These are phyloP conservation scores for Silene coronaria DNA, from an alignment of 179 eudicot genomes.

Conservation along the genomic window DNA sequence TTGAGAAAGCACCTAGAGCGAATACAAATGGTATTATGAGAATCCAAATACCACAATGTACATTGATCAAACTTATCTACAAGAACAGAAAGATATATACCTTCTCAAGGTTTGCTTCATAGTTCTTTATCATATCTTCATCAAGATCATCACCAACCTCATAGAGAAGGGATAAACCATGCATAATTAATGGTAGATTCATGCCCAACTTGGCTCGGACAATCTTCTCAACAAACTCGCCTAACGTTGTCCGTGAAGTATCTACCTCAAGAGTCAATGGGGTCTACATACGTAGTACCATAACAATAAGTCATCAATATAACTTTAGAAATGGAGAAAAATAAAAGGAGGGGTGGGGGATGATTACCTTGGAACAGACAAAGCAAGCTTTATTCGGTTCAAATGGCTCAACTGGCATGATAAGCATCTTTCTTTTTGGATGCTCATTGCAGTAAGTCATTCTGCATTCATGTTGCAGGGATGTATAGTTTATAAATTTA, in stretches of 20 bases:
- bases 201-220: conserved; percentile 85
- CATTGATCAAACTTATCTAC: conserved; percentile 6
- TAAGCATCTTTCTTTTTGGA: conserved; percentile 84
- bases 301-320: not conserved
- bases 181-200: conserved; percentile 76
- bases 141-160: conserved; percentile 98
- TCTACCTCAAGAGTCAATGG: conserved; percentile 84
- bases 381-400: conserved; percentile 82
- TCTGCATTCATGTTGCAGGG: conserved; percentile 31
- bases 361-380: conserved; percentile 83
- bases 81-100: conserved; percentile 28
- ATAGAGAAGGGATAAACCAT: conserved; percentile 70
- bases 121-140: conserved; percentile 64
- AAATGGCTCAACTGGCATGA: conserved; percentile 93
- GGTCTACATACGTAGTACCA: conserved; percentile 43
- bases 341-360: not conserved
- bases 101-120: conserved; percentile 91
- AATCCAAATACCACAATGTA: not conserved
- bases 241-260: conserved; percentile 67
- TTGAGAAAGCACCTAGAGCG: conserved; percentile 63
- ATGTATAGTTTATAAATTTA: not conserved
- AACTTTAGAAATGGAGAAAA: not conserved
- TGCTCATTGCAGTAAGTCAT: conserved; percentile 91
- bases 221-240: conserved; percentile 77
- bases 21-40: conserved; percentile 4